phyloP scores from a whole-genome alignment of 306 rosid species.

The Begonia fuchsioides region DNA sequence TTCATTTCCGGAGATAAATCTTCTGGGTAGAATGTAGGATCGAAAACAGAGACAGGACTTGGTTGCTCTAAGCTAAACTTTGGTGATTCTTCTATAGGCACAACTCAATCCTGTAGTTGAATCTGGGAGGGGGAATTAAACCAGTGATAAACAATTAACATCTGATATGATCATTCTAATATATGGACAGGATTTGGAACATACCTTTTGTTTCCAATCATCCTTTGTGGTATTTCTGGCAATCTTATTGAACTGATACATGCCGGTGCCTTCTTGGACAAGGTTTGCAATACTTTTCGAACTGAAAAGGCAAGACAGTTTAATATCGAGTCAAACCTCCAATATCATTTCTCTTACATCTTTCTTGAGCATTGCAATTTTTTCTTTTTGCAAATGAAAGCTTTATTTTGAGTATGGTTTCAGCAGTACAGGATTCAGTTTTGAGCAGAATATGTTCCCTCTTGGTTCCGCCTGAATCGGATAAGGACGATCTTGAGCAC shows the following conservation, averaged over 20 bases:
- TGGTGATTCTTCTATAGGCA: constrained; percentile 21
- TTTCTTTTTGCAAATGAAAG: constrained; percentile 14
- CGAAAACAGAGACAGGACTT: constrained; percentile 91
- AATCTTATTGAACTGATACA: constrained; percentile 20
- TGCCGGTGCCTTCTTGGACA: constrained; percentile 22
- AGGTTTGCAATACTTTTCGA: constrained; percentile 23
- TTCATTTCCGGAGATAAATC: constrained; percentile 83
- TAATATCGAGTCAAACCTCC: constrained; percentile 24
- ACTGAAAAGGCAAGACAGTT: constrained; percentile 31
- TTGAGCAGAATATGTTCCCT: constrained; percentile 21
- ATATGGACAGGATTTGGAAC: constrained; percentile 3
- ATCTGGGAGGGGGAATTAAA: constrained; percentile 18
- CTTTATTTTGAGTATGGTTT: constrained; percentile 14
- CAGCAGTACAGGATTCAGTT: constrained; percentile 23
- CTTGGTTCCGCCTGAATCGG: constrained; percentile 31
- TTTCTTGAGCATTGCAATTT: constrained; percentile 21
- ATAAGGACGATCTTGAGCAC: no score
- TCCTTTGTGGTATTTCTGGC: constrained; percentile 14
- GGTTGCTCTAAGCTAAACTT: constrained; percentile 50
- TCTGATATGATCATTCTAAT: neutral
- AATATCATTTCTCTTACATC: constrained; percentile 18
- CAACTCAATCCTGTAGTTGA: constrained; percentile 21
- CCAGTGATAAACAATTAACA: no score
- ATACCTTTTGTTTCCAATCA: constrained; percentile 33
- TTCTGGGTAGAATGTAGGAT: constrained; percentile 64